Evolutionary conservation across 2,329 filamentous ascomycete genomes (phyloP).

Genomic region (Ophiostoma pallidulum): DNA sequence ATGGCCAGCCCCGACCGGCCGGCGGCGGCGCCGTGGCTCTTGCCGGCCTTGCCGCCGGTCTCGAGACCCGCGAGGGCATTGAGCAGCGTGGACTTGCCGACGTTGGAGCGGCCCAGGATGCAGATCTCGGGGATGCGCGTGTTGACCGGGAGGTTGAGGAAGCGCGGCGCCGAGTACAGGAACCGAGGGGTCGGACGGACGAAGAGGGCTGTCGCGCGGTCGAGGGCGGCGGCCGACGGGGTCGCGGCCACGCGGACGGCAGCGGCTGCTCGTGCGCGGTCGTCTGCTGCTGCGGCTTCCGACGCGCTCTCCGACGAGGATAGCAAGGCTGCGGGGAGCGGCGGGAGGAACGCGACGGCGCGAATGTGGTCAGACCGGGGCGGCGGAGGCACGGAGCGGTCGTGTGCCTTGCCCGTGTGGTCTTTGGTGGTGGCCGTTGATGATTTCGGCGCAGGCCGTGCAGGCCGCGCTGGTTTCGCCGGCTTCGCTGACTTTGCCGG

Average conservation of each 20-base stretch:
- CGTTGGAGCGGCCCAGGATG: conserved; percentile 78
- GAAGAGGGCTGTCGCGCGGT: conserved; percentile 21
- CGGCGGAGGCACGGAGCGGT: not conserved
- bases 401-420: not conserved
- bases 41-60: conserved; percentile 19
- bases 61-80: conserved; percentile 59
- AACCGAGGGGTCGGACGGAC: conserved; percentile 22
- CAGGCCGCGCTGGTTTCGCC: too few species aligned
- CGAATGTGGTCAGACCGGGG: conserved; percentile 9
- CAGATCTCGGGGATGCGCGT: conserved; percentile 53
- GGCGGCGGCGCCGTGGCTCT: conserved; percentile 19
- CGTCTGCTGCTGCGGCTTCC: too few species aligned
- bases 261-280: too few species aligned
- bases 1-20: conserved; percentile 42
- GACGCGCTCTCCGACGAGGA: too few species aligned
- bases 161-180: conserved; percentile 41
- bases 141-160: conserved; percentile 42
- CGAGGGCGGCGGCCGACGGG: conserved; percentile 16
- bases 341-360: conserved; percentile 23
- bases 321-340: conserved; percentile 16
- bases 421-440: not conserved
- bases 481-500: not conserved
- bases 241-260: conserved; percentile 11
- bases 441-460: too few species aligned
- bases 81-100: conserved; percentile 81